Evolutionary conservation across 805 yeast species (phyloP), one percentile per base, ranked within the genome.

Genomic region (Metschnikowia colocasiae): DNA sequence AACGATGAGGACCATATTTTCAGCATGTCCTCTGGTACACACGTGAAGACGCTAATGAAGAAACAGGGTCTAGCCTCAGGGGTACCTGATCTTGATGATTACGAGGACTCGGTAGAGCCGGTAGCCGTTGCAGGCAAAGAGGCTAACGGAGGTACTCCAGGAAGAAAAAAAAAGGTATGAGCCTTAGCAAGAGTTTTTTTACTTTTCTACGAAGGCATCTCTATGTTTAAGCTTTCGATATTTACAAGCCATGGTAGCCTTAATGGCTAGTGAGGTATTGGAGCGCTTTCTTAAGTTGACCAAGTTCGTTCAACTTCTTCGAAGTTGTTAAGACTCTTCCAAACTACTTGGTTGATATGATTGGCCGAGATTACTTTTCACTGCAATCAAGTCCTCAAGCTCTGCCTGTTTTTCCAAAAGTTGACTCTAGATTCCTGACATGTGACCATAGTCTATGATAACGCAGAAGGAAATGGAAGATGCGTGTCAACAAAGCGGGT

Each of bases 1-100:
- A 71, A 82, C 0, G 92, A 87, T 52, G 86, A 84, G 30, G 97
- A 89, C 58, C 80, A 95, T 40, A 79, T 89, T 3, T 89, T 89
- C 65, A 83, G 91, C 30, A 68, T 86, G 60, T 83, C 92, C 51
- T 82, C 90, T 7, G 80, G 85, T 0, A 78, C 82, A 10, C 87
- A 79, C 55, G 80, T 84, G 26, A 81, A 83, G 54, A 53, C 62
- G 1, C 81, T 83, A 50, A 66, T 76, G 61, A 80, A 78, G 44
- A 53, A 66, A 56, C 80, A 76, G 54, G 69, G 78, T 19, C 59
- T 67, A 38, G 46, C 48, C 18, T 64, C 63, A 34, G 67, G 60
- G 6, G 42, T 50, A 18, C 51, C 58, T 2, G 59, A 56, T 47
- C 48, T 50, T 8, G 59, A 56, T 40, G 59, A 56, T 40, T 56